phyloP scores from a whole-genome alignment of 2,329 filamentous ascomycete genomes.

The Colletotrichum tabaci region DNA sequence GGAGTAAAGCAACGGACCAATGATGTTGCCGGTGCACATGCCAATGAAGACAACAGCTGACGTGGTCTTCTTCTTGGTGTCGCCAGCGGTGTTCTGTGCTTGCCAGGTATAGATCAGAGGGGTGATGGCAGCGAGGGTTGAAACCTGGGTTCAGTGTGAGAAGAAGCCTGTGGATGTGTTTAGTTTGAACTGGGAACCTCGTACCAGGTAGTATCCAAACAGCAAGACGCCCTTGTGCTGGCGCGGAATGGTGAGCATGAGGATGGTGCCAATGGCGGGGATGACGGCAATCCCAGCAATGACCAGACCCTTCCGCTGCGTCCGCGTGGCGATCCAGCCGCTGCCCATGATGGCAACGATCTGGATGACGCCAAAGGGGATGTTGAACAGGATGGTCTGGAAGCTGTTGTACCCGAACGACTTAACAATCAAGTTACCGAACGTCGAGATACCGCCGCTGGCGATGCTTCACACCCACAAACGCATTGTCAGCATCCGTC shows the following conservation, averaged over 20 bases:
- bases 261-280: slow-evolving; percentile 58
- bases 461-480: slow-evolving; percentile 52
- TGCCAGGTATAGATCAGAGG: slow-evolving; percentile 75
- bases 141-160: slow-evolving; percentile 14
- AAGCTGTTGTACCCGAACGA: slow-evolving; percentile 70
- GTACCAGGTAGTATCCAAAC: slow-evolving; percentile 66
- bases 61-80: slow-evolving; percentile 78
- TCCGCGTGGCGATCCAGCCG: slow-evolving; percentile 60
- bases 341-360: slow-evolving; percentile 71
- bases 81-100: slow-evolving; percentile 75
- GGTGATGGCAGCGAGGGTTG: slow-evolving; percentile 52
- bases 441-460: slow-evolving; percentile 69
- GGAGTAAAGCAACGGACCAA: slow-evolving; percentile 76
- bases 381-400: slow-evolving; percentile 70
- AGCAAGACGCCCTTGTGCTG: slow-evolving; percentile 63
- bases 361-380: slow-evolving; percentile 72
- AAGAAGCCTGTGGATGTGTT: neutral
- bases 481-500: neutral
- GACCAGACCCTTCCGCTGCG: slow-evolving; percentile 60
- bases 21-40: slow-evolving; percentile 76
- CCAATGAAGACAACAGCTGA: slow-evolving; percentile 77
- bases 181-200: neutral
- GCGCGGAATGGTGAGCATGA: slow-evolving; percentile 64
- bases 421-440: slow-evolving; percentile 70
- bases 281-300: slow-evolving; percentile 56